phyloP scores from a whole-genome alignment of 345 rosid genomes.

The Aquilaria malaccensis region DNA sequence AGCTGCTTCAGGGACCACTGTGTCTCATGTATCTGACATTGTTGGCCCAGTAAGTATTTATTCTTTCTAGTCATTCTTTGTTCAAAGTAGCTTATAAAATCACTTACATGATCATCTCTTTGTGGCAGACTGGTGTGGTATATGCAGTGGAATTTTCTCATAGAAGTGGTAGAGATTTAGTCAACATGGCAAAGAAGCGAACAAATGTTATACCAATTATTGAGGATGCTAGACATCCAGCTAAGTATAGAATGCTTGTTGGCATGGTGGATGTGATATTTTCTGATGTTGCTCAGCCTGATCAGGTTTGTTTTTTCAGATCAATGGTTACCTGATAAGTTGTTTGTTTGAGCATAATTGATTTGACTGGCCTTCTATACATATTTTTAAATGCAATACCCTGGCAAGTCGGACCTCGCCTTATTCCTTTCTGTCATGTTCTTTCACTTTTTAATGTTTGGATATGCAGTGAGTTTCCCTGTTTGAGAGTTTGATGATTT shows the following conservation, averaged over 20 bases:
- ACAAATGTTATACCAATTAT: conserved; percentile 93
- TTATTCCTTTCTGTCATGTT: no score
- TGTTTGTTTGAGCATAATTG: background rate
- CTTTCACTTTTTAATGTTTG: no score
- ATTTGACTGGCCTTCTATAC: background rate
- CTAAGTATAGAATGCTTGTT: conserved; percentile 95
- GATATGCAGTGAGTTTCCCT: no score
- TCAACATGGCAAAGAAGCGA: conserved; percentile 97
- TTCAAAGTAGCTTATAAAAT: background rate
- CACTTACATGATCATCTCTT: background rate
- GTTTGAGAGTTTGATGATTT: no score
- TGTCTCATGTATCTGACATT: conserved; percentile 92
- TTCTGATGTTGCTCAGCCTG: conserved; percentile 99
- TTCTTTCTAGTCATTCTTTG: background rate
- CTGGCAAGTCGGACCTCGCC: background rate
- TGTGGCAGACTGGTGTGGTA: conserved; percentile 66
- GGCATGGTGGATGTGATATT: conserved; percentile 99
- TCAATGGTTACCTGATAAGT: no score
- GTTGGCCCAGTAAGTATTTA: conserved; percentile 81
- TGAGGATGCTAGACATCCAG: conserved; percentile 98
- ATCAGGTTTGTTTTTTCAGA: conserved; percentile 58
- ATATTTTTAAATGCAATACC: no score
- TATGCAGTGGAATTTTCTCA: conserved; percentile 98
- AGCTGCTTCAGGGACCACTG: conserved; percentile 99
- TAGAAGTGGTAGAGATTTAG: conserved; percentile 95